Base-by-base conservation (phyloP, 768 basidiomycete genomes). In the Albatrellus ellisii region DNA sequence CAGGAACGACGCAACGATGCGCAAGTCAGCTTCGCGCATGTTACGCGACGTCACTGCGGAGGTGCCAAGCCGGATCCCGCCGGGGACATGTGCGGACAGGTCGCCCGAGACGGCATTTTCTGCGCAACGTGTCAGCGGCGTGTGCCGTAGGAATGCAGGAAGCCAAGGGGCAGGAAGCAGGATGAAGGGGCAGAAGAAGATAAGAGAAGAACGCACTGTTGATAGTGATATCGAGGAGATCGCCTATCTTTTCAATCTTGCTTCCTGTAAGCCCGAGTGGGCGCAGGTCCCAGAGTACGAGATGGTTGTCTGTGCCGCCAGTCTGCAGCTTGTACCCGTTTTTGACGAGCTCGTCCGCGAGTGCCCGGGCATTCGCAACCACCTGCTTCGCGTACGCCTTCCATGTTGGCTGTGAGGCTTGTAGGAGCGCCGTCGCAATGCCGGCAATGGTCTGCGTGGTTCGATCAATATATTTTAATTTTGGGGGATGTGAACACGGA, bases 181-280 rank as follows among this genome's bases (percentile, higher is more conserved):
- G 2, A 29, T 14, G 28, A 27, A 4, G 22, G 20, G 40, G 28
- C 22, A 26, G 34, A 45, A 38, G 41, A 22, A 34, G n/a, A 2
- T 11, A n/a, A 20, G 36, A 26, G 2, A 24, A 36, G 18, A n/a
- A 63, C 83, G 53, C 51, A 88, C 86, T 90, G 69, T 91, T 90
- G 64, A 97, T 89, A 25, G 92, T 97, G 59, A 98, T 95, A 45
- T 89, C 89, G 61, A 89, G 77, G 39, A 95, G 71, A 59, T 98
- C 94, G 62, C 95, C 95, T 52, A 99, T 77, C 71, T 95, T 97
- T 72, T 97, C 94, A 44, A 99, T 79, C 66, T 98, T 98, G 69
- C 81, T 86, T 38, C 95, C 95, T n/a, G 95, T 97, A 58, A 98
- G 67, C 37, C 88, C 85, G 48, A 95, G 71, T 24, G 95, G 95